These are phyloP conservation scores for Umbelopsis sp. DNA, from an alignment of 192 early-diverging fungal species.

Conservation along the genomic window DNA sequence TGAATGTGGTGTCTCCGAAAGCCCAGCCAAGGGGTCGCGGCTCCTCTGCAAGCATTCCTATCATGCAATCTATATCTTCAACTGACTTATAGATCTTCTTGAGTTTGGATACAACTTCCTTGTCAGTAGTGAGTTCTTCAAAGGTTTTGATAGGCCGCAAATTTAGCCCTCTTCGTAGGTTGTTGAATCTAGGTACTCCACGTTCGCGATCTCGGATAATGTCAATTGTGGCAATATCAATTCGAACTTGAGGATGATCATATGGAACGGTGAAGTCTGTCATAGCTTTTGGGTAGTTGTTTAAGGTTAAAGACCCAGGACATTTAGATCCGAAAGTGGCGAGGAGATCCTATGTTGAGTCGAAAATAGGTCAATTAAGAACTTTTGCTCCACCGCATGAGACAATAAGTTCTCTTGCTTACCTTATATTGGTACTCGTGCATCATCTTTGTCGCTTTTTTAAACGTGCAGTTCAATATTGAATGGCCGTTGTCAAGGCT, in stretches of 20 bases:
- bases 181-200: slow-evolving; percentile 8
- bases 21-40: slow-evolving; percentile 8
- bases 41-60: slow-evolving; percentile 12
- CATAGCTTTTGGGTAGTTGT: slow-evolving; percentile 6
- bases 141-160: not conserved
- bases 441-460: not conserved
- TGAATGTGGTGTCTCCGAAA: slow-evolving; percentile 17
- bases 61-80: slow-evolving; percentile 4
- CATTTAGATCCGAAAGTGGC: slow-evolving; percentile 1
- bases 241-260: not conserved
- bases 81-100: not conserved
- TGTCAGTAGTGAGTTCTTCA: not conserved
- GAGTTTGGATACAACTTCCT: not conserved
- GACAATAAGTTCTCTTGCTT: not conserved
- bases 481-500: too few species aligned
- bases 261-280: slow-evolving; percentile 1
- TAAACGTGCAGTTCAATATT: not conserved
- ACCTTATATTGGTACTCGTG: slow-evolving; percentile 12
- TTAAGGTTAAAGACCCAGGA: not conserved
- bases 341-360: not conserved
- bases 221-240: slow-evolving; percentile 1
- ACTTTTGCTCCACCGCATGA: too few species aligned
- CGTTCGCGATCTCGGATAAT: slow-evolving; percentile 11
- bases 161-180: not conserved
- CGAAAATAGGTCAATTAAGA: too few species aligned